Evolutionary conservation across 768 basidiomycete genomes (phyloP).

Genomic region (Boletus pseudopeckii): DNA sequence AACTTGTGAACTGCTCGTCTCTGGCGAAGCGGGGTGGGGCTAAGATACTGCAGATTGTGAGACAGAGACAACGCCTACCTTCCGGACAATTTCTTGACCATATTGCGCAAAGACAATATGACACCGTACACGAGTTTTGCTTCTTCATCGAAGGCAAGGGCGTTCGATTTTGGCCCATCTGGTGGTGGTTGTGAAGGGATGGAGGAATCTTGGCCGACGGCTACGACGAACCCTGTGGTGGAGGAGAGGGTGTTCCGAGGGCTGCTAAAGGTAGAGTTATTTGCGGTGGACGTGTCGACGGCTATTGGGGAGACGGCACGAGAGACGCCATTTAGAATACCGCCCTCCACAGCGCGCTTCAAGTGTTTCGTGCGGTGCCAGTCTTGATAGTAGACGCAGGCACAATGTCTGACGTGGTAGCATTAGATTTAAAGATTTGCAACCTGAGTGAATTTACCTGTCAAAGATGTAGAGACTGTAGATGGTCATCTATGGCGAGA

Average conservation of each 20-base stretch:
- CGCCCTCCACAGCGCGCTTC: slow-evolving; percentile 67
- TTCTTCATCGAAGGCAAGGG: slow-evolving; percentile 93
- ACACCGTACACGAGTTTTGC: slow-evolving; percentile 97
- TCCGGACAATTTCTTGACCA: slow-evolving; percentile 92
- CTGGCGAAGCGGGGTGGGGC: slow-evolving; percentile 35
- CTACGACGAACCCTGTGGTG: slow-evolving; percentile 65
- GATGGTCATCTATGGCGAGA: slow-evolving; percentile 62
- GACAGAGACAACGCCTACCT: slow-evolving; percentile 39
- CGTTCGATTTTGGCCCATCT: slow-evolving; percentile 36
- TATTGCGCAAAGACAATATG: slow-evolving; percentile 83
- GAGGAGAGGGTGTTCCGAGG: slow-evolving; percentile 68
- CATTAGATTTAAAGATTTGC: background rate
- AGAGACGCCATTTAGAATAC: slow-evolving; percentile 77
- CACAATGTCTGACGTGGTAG: slow-evolving; percentile 65
- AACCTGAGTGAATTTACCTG: slow-evolving; percentile 41
- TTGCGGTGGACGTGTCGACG: slow-evolving; percentile 32
- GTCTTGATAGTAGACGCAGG: slow-evolving; percentile 92
- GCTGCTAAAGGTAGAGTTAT: slow-evolving; percentile 44
- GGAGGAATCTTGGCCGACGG: slow-evolving; percentile 45
- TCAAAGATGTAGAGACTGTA: slow-evolving; percentile 93
- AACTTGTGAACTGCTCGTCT: slow-evolving; percentile 88
- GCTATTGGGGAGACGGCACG: slow-evolving; percentile 50
- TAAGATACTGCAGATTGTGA: background rate
- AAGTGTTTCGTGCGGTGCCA: slow-evolving; percentile 82
- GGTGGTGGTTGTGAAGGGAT: slow-evolving; percentile 18